A percentile compares a stretch with the other conserved stretches of the same genome.
Evolutionary conservation across 2,329 filamentous ascomycete genomes (phyloP).

Genomic region (Fusarium tupiense): DNA sequence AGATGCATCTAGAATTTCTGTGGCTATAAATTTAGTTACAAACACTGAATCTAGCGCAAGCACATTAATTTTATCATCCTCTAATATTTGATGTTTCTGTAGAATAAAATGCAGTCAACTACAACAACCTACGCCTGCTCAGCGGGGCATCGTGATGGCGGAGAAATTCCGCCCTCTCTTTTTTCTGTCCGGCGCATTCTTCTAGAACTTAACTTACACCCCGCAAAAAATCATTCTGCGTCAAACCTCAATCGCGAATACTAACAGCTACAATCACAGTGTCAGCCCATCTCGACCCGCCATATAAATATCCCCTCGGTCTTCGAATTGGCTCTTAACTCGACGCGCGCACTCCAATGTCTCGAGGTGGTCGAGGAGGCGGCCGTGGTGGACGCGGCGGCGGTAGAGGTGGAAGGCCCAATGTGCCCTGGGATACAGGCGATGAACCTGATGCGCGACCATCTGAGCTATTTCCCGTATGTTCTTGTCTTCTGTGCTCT

Average conservation of each 20-base stretch:
- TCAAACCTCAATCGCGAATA: constrained; percentile 24
- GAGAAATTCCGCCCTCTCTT: constrained; percentile 32
- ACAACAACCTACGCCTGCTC: background rate
- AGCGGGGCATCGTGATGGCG: constrained; percentile 31
- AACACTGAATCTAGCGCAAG: background rate
- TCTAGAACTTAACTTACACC: constrained; percentile 20
- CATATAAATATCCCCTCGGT: background rate
- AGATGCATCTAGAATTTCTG: background rate
- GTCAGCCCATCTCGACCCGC: background rate
- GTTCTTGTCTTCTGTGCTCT: constrained; percentile 25
- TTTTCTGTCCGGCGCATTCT: constrained; percentile 17
- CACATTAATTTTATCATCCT: too few species aligned
- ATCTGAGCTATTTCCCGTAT: constrained; percentile 68
- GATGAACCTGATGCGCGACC: constrained; percentile 67
- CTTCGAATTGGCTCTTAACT: background rate
- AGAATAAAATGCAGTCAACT: background rate
- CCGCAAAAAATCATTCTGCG: constrained; percentile 39
- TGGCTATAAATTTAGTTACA: background rate
- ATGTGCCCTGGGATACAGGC: constrained; percentile 62
- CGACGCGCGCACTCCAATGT: constrained; percentile 51
- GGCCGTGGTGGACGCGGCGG: constrained; percentile 62
- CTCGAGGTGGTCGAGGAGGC: constrained; percentile 63
- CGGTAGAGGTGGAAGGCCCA: constrained; percentile 56
- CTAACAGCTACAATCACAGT: background rate
- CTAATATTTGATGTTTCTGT: background rate